These are phyloP conservation scores for Stachybotrys chlorohalonatus DNA, from an alignment of 2,329 filamentous ascomycete genomes.

Conservation along the genomic window DNA sequence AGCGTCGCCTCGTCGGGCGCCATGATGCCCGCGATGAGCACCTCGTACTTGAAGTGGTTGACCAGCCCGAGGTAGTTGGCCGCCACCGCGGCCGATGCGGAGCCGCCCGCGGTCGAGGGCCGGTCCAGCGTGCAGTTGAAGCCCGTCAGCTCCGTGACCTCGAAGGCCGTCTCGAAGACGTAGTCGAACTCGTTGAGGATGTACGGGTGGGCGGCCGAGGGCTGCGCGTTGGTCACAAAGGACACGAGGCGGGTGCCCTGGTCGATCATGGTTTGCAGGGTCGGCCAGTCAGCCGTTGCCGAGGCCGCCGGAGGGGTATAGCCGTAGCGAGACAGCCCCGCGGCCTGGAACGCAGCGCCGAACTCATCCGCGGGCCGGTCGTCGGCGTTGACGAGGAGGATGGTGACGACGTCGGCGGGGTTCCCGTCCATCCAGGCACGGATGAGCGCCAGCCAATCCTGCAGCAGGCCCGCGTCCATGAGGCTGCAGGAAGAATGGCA, in stretches of 20 bases:
- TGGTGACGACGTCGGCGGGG: slow-evolving; percentile 65
- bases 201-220: slow-evolving; percentile 38
- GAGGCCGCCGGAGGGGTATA: slow-evolving; percentile 42
- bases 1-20: slow-evolving; percentile 54
- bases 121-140: slow-evolving; percentile 68
- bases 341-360: slow-evolving; percentile 41
- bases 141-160: slow-evolving; percentile 49
- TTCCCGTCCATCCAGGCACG: slow-evolving; percentile 61
- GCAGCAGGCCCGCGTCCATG: slow-evolving; percentile 59
- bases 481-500: slow-evolving; percentile 62
- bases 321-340: slow-evolving; percentile 52
- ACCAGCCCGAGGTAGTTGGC: slow-evolving; percentile 59
- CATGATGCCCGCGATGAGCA: slow-evolving; percentile 43
- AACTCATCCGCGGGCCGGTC: slow-evolving; percentile 45
- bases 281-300: slow-evolving; percentile 53
- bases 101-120: slow-evolving; percentile 40
- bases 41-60: slow-evolving; percentile 71
- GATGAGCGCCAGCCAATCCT: slow-evolving; percentile 54
- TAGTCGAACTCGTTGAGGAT: slow-evolving; percentile 55
- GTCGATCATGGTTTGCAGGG: slow-evolving; percentile 59
- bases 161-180: slow-evolving; percentile 66
- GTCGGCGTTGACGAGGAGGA: slow-evolving; percentile 65
- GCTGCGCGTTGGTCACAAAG: slow-evolving; percentile 52
- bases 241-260: slow-evolving; percentile 56
- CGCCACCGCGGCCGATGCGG: slow-evolving; percentile 42